Percentiles rank a stretch among this genome's conserved stretches.
Conservation (phyloP, 768 basidiomycete genomes). For the Gymnopilus dilepis region DNA sequence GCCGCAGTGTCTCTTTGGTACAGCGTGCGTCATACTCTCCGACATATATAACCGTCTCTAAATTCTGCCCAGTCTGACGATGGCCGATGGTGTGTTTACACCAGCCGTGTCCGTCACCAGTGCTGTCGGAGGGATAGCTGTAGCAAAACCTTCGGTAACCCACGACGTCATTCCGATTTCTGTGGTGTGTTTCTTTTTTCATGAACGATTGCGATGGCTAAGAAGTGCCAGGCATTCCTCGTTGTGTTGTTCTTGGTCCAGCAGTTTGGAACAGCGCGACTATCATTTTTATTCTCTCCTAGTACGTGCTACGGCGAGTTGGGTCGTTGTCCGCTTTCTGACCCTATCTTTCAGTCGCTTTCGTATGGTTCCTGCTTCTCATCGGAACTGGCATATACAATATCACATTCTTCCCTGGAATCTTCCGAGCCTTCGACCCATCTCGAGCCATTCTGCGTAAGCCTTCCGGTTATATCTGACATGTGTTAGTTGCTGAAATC, state of each 20-base stretch:
- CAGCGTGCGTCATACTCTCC: conserved; percentile 37
- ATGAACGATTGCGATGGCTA: too few relatives aligned
- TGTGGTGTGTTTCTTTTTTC: conserved; percentile 40
- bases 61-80: conserved; percentile 48
- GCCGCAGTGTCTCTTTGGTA: conserved; percentile 62
- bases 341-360: conserved; percentile 44
- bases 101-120: conserved; percentile 73
- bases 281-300: conserved; percentile 60
- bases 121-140: conserved; percentile 70
- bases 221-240: conserved; percentile 49
- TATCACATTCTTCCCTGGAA: conserved; percentile 55
- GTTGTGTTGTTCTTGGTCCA: conserved; percentile 63
- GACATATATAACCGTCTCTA: background rate
- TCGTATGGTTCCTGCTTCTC: conserved; percentile 60
- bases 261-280: conserved; percentile 59
- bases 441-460: conserved; percentile 66
- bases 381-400: conserved; percentile 62
- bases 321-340: too few relatives aligned
- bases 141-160: conserved; percentile 55
- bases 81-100: conserved; percentile 73
- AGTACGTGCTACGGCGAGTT: conserved; percentile 34
- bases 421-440: conserved; percentile 71
- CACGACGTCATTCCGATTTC: conserved; percentile 61
- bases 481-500: background rate
- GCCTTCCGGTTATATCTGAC: conserved; percentile 20